These are phyloP conservation scores for Kodamaea hsintzibuensis DNA, from an alignment of 805 yeast genomes.

Conservation along the genomic window DNA sequence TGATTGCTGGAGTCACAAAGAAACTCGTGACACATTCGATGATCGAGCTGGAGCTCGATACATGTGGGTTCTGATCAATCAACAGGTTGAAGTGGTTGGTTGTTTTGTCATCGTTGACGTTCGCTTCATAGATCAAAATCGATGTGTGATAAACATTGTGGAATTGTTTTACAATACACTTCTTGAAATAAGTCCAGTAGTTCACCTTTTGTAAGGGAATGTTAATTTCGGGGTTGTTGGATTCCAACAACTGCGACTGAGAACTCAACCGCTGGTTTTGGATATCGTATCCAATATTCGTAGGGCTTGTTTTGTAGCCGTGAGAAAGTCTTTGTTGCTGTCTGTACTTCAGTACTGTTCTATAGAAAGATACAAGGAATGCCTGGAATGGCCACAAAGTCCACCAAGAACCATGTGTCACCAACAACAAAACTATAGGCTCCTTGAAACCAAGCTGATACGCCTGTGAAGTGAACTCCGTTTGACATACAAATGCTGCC, in stretches of 20 bases:
- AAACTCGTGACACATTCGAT: conserved; percentile 36
- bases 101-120: conserved; percentile 36
- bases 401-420: conserved; percentile 83
- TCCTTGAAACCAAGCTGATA: conserved; percentile 61
- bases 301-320: conserved; percentile 7
- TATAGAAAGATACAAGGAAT: conserved; percentile 45
- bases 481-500: conserved; percentile 70
- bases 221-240: conserved; percentile 10
- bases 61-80: conserved; percentile 38
- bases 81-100: conserved; percentile 33
- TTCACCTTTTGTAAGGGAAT: conserved; percentile 15
- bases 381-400: conserved; percentile 71
- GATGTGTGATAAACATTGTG: conserved; percentile 47
- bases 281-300: conserved; percentile 26
- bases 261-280: conserved; percentile 30
- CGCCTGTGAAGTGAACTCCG: conserved; percentile 75
- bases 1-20: conserved; percentile 45
- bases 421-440: conserved; percentile 62
- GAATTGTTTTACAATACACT: conserved; percentile 40
- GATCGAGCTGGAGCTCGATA: conserved; percentile 35
- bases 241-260: conserved; percentile 30
- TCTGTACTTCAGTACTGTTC: conserved; percentile 35
- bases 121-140: conserved; percentile 42
- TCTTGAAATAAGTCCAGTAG: conserved; percentile 31
- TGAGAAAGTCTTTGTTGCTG: conserved; percentile 13